A percentile compares a stretch with the other conserved stretches of the same genome.
Evolutionary conservation across 163 green algal genomes (phyloP).

Genomic region (Trebouxia gelatinosa): DNA sequence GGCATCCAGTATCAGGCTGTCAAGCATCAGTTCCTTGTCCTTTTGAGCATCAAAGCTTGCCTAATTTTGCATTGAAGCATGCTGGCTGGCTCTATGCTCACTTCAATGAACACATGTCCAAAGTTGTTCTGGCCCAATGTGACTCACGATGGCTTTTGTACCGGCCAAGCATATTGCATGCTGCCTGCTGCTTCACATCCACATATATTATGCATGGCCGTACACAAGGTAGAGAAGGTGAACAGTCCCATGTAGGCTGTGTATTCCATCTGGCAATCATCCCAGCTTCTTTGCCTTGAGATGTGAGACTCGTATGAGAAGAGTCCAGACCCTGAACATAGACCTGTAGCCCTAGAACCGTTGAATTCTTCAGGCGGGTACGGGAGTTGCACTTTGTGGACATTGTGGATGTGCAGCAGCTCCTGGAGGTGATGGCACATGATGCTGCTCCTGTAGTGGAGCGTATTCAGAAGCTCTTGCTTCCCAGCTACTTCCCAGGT

Average conservation of each 20-base stretch:
- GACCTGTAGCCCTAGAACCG: neutral
- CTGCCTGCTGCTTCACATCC: neutral
- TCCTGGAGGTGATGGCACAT: slow-evolving; percentile 61
- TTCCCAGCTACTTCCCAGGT: slow-evolving; percentile 64
- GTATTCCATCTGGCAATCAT: neutral
- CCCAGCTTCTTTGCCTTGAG: neutral
- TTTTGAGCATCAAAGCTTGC: too few relatives aligned
- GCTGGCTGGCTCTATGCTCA: too few relatives aligned
- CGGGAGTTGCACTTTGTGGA: slow-evolving; percentile 61
- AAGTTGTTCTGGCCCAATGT: too few relatives aligned
- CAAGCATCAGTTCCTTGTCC: too few relatives aligned
- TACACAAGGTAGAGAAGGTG: neutral
- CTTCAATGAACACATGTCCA: too few relatives aligned
- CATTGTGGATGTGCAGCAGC: slow-evolving; percentile 59
- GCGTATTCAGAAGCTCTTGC: slow-evolving; percentile 60
- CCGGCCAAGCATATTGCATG: too few relatives aligned
- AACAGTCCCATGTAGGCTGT: neutral
- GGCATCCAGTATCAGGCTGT: too few relatives aligned
- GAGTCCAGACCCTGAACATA: neutral
- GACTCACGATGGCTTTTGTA: too few relatives aligned
- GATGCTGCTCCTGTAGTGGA: slow-evolving; percentile 45
- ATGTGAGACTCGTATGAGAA: neutral
- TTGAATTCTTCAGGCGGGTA: neutral
- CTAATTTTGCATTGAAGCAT: too few relatives aligned
- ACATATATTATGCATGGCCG: neutral